Percentiles rank a stretch among this genome's conserved stretches.
Conservation (phyloP, 768 basidiomycete genomes). For the Rhizopogon roseolus region DNA sequence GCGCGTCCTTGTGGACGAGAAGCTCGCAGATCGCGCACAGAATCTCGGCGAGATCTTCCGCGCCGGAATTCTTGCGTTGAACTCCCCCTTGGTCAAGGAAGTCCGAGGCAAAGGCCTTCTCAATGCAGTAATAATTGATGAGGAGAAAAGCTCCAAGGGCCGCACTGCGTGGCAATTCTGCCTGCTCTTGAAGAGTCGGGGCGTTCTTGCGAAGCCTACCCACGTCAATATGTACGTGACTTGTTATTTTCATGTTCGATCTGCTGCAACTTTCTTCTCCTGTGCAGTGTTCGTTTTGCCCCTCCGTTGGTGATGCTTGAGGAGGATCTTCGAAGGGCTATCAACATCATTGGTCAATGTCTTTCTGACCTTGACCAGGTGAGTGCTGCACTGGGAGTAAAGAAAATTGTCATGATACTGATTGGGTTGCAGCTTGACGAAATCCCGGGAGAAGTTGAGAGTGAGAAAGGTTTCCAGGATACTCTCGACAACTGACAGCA, state of each 20-base stretch:
- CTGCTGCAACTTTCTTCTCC: not conserved
- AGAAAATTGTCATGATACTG: not conserved
- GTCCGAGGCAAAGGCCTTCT: slow-evolving; percentile 87
- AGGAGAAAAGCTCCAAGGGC: slow-evolving; percentile 68
- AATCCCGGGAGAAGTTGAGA: slow-evolving; percentile 62
- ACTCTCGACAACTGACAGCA: slow-evolving; percentile 17
- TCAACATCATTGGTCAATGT: slow-evolving; percentile 71
- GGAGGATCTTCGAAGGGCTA: slow-evolving; percentile 69
- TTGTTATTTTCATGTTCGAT: not conserved
- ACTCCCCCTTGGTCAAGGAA: slow-evolving; percentile 65
- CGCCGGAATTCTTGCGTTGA: slow-evolving; percentile 47
- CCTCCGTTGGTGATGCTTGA: slow-evolving; percentile 95
- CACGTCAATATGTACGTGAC: slow-evolving; percentile 83
- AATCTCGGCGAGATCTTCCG: slow-evolving; percentile 82
- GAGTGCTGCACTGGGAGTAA: slow-evolving; percentile 10
- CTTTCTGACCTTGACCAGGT: slow-evolving; percentile 80
- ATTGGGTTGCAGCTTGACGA: slow-evolving; percentile 36
- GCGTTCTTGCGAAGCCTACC: slow-evolving; percentile 93
- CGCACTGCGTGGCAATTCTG: slow-evolving; percentile 96
- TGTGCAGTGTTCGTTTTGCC: slow-evolving; percentile 84
- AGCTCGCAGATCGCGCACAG: slow-evolving; percentile 76
- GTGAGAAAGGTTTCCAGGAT: slow-evolving; percentile 54
- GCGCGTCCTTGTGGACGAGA: slow-evolving; percentile 85
- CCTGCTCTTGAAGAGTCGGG: slow-evolving; percentile 84
- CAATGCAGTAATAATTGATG: slow-evolving; percentile 93